A percentile compares a stretch with the other conserved stretches of the same genome.
phyloP scores from a whole-genome alignment of 495 filamentous ascomycete genomes.

The Daldinia vernicosa region DNA sequence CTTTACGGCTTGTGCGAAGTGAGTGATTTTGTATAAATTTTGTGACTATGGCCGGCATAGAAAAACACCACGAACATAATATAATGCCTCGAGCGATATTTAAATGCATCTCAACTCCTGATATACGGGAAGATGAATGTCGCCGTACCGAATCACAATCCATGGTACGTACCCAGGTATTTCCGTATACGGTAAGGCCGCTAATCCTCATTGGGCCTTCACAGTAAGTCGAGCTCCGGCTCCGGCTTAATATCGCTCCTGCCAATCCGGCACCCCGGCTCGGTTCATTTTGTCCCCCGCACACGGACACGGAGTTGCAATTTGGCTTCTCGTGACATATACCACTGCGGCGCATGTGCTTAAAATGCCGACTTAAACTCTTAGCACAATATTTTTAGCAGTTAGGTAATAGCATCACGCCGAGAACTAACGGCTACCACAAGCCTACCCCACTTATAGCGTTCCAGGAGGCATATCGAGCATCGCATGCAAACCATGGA shows the following conservation, averaged over 20 bases:
- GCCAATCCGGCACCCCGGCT: neutral
- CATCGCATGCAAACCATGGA: too few relatives aligned
- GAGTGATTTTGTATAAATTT: neutral
- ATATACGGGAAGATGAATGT: neutral
- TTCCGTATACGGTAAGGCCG: slow-evolving; percentile 4
- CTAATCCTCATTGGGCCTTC: neutral
- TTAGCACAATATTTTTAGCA: neutral
- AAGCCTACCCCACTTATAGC: too few relatives aligned
- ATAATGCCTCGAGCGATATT: neutral
- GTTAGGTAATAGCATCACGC: too few relatives aligned
- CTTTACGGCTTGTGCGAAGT: neutral
- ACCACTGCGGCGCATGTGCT: neutral
- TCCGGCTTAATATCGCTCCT: neutral
- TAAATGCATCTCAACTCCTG: neutral
- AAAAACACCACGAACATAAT: neutral
- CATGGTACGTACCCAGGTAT: slow-evolving; percentile 12
- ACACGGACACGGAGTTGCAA: neutral
- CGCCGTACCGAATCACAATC: neutral
- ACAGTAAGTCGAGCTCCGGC: neutral
- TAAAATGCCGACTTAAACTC: neutral
- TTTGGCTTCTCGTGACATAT: neutral
- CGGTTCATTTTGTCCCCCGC: slow-evolving; percentile 13
- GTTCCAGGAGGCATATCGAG: too few relatives aligned
- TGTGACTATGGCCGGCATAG: neutral
- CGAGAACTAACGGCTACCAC: too few relatives aligned